A percentile compares a stretch with the other conserved stretches of the same genome.
phyloP scores from a whole-genome alignment of 352 stramenopile species.

The Phytophthora europaea region DNA sequence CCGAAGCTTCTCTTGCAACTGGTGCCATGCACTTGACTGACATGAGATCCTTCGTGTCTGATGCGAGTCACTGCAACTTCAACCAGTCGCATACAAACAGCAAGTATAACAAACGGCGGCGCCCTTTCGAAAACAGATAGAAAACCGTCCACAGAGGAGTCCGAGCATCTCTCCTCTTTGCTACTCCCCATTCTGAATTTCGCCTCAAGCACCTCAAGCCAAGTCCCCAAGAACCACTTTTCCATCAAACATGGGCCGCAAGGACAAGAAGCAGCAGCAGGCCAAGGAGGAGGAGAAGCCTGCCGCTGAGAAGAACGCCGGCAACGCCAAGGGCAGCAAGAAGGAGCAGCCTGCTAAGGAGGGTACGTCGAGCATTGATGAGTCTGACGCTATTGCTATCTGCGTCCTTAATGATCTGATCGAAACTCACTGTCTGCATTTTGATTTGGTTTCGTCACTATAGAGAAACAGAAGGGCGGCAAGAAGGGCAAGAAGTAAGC shows the following conservation, averaged over 20 bases:
- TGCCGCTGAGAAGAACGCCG: slow-evolving; percentile 32
- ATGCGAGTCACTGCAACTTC: not conserved
- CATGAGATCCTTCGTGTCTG: not conserved
- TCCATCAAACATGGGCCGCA: slow-evolving; percentile 38
- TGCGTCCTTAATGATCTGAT: not conserved
- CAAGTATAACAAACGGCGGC: not conserved
- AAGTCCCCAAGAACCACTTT: slow-evolving; percentile 6
- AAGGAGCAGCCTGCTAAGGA: slow-evolving; percentile 29
- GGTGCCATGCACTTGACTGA: not conserved
- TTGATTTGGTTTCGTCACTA: not conserved
- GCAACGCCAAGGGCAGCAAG: slow-evolving; percentile 25
- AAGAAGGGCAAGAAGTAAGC: slow-evolving; percentile 49
- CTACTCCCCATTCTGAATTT: slow-evolving; percentile 17
- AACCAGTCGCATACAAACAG: not conserved
- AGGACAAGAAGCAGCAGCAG: slow-evolving; percentile 40
- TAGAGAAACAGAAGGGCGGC: slow-evolving; percentile 15
- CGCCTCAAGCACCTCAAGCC: slow-evolving; percentile 19
- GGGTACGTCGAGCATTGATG: not conserved
- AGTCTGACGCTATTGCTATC: not conserved
- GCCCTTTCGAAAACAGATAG: not conserved
- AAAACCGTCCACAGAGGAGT: not conserved
- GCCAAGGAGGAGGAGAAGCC: slow-evolving; percentile 22
- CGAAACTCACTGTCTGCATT: not conserved
- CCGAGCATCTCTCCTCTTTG: not conserved
- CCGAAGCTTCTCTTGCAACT: not conserved